Evolutionary conservation across 345 rosid genomes (phyloP).

Genomic region (Murraya paniculata): DNA sequence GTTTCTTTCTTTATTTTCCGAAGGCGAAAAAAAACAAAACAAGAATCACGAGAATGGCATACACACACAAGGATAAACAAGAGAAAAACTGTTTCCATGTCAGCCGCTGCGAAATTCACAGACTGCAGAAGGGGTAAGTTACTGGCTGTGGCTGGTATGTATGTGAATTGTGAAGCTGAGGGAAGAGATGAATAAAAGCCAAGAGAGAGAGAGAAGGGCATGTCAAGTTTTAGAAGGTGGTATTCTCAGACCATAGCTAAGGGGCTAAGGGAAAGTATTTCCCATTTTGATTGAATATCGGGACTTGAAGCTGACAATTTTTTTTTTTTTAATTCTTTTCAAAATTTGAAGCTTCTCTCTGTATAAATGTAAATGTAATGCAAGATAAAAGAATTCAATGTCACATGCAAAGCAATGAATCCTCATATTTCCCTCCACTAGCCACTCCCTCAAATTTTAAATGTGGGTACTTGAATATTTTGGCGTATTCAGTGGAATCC

Average conservation of each 20-base stretch:
- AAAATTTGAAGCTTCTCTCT: neutral
- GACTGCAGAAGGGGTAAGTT: constrained; percentile 17
- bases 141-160: no score
- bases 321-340: constrained; percentile 15
- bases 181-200: neutral
- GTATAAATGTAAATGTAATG: neutral
- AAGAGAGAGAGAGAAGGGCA: neutral
- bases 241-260: neutral
- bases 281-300: constrained; percentile 34
- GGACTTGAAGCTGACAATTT: constrained; percentile 34
- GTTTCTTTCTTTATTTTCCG: neutral
- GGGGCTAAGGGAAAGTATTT: constrained; percentile 11
- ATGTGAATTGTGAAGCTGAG: constrained; percentile 12
- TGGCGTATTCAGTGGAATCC: neutral
- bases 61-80: constrained; percentile 15
- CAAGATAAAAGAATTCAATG: neutral
- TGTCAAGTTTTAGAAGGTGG: constrained; percentile 25
- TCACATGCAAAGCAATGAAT: constrained; percentile 22
- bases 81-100: constrained; percentile 42
- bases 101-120: constrained; percentile 43
- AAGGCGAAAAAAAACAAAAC: constrained; percentile 29
- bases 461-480: neutral
- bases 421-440: neutral
- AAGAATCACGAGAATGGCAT: constrained; percentile 55
- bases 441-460: neutral